Evolutionary conservation across 2,329 filamentous ascomycete species (phyloP), one percentile per base, ranked within the genome.

Genomic region (Rhinocladiella similis): DNA sequence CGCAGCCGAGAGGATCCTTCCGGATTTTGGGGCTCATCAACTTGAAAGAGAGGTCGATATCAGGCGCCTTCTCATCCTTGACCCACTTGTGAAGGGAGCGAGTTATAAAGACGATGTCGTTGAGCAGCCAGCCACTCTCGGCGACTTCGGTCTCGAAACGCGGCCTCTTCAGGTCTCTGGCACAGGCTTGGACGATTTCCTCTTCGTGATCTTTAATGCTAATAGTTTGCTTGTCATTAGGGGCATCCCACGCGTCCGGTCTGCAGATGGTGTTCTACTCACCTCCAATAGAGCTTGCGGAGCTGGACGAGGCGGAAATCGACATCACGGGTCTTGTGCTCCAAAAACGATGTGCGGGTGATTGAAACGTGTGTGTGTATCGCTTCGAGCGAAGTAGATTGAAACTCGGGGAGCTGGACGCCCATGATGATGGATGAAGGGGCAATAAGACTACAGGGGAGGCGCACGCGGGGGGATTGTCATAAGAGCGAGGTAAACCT

Each of bases 201-300:
- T 84, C 78, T 54, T 85, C 81, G 70, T 90, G 87, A 78, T 97
- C 93, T 63, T 85, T 85, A 64, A 97, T 65, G n/a, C n/a, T n/a
- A n/a, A n/a, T n/a, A n/a, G n/a, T n/a, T n/a, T n/a, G n/a, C n/a
- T n/a, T n/a, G n/a, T n/a, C n/a, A n/a, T n/a, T n/a, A n/a, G n/a
- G n/a, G n/a, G n/a, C n/a, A n/a, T n/a, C n/a, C n/a, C n/a, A n/a
- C n/a, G n/a, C n/a, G n/a, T n/a, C n/a, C n/a, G n/a, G n/a, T n/a
- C n/a, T n/a, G n/a, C n/a, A n/a, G n/a, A n/a, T n/a, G n/a, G n/a
- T n/a, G n/a, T n/a, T n/a, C n/a, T n/a, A n/a, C n/a, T n/a, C n/a
- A n/a, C 10, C 83, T 91, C 94, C 94, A 97, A 79, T 96, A 97
- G 54, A 97, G 86, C 81, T 91, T 93, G 66, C 92, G 88, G 59